Base-by-base conservation (phyloP, 495 filamentous ascomycete genomes). In the Apiosordaria backusii region DNA sequence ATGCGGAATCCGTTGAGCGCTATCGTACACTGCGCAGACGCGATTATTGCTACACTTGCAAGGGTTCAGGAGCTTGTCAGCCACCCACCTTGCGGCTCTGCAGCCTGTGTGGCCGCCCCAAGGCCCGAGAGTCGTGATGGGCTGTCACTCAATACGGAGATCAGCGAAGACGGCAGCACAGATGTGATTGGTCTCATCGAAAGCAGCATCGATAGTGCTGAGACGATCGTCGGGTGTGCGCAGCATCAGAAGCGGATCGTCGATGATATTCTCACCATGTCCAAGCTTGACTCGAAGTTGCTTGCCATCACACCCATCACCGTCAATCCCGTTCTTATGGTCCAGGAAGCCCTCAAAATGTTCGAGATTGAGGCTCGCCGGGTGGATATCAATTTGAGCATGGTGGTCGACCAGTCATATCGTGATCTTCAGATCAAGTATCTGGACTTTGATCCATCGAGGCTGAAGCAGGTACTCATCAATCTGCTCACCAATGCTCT, bases 211-310 rank as follows among this genome's bases (percentile, higher is more conserved):
- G 87, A 93, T 70, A 88, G 87, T 2, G 87, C 89, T 4, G 86
- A 92, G 61, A 93, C 89, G 1, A 93, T 96, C 67, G 80, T 85
- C 15, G 81, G 88, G 5, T 94, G 91, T 67, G 85, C 89, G 4
- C 84, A 87, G 65, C 92, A 94, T 72, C 90, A 93, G 72, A 91
- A 90, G 73, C 81, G 89, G 10, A 92, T 95, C 53, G 87, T 93
- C 4, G 89, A 93, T 70, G 90, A 93, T 70, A 87, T 94, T 15
- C 78, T 94, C 55, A 90, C 88, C 3, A 84, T 91, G 65, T 92
- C 89, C 2, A 94, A 93, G 72, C 81, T 94, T 19, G 90, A 94
- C 68, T 89, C 88, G 3, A 86, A 86, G 18, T 78, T 92, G 67
- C 77, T 94, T 3, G 81, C 87, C 16, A 84, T 94, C 23, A 85